phyloP scores from a whole-genome alignment of 768 basidiomycete genomes.

The Arthromyces matolae region DNA sequence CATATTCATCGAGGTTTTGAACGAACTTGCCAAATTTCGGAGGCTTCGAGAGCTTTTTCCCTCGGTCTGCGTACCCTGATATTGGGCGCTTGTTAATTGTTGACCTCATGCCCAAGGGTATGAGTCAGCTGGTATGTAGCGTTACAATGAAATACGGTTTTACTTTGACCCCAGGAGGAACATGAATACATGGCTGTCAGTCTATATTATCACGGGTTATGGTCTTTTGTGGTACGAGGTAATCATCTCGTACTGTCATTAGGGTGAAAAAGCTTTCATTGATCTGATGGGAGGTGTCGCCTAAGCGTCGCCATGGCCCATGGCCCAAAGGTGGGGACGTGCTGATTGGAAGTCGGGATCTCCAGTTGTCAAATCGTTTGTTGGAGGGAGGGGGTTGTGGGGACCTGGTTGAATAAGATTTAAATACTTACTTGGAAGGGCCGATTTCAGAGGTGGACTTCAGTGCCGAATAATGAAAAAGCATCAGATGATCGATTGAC shows the following conservation, averaged over 20 bases:
- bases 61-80: slow-evolving; percentile 7
- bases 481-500: slow-evolving; percentile 7
- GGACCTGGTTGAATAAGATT: no score
- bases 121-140: slow-evolving; percentile 1
- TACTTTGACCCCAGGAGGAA: slow-evolving; percentile 1
- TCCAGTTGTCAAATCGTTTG: no score
- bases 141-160: slow-evolving; percentile 1
- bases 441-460: neutral
- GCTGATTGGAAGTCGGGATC: slow-evolving; percentile 11
- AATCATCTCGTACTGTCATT: neutral
- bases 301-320: neutral
- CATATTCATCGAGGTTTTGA: slow-evolving; percentile 2
- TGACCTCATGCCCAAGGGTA: slow-evolving; percentile 3
- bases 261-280: neutral
- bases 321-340: no score
- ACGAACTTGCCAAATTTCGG: slow-evolving; percentile 7
- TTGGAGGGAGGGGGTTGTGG: no score
- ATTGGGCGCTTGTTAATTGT: slow-evolving; percentile 3
- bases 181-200: neutral
- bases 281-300: neutral
- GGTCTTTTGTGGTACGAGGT: neutral
- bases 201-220: neutral
- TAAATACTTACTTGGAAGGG: no score
- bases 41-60: slow-evolving; percentile 5
- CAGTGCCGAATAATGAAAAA: slow-evolving; percentile 10